phyloP scores from a whole-genome alignment of 1,139 yeast species.

The Yamadazyma mexicana region DNA sequence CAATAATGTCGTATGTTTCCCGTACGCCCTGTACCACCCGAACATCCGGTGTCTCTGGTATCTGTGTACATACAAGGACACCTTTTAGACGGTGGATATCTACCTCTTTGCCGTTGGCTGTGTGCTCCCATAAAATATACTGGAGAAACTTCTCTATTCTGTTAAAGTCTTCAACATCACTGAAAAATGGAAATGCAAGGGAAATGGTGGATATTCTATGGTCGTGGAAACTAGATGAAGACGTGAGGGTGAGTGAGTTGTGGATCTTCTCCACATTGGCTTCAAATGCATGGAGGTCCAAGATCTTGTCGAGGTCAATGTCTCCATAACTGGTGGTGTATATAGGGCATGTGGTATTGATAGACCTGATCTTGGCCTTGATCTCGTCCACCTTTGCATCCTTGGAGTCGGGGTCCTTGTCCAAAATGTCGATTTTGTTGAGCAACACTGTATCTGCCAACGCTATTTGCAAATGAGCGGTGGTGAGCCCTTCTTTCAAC shows the following conservation, averaged over 20 bases:
- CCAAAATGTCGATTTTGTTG: conserved; percentile 67
- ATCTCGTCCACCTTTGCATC: conserved; percentile 24
- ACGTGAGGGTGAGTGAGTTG: conserved; percentile 16
- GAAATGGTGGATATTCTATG: conserved; percentile 64
- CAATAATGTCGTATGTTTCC: conserved; percentile 81
- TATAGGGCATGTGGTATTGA: conserved; percentile 71
- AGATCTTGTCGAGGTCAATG: conserved; percentile 55
- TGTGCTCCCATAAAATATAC: conserved; percentile 65
- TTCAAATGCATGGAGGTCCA: conserved; percentile 83
- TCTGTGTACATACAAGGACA: conserved; percentile 39
- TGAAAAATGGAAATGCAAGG: conserved; percentile 50
- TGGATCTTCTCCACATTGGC: conserved; percentile 35
- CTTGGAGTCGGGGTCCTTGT: conserved; percentile 17
- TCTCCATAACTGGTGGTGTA: conserved; percentile 72
- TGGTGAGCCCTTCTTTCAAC: conserved; percentile 56
- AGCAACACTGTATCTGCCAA: conserved; percentile 79
- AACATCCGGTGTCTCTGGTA: conserved; percentile 29
- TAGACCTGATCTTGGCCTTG: conserved; percentile 44
- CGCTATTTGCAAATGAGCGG: conserved; percentile 89
- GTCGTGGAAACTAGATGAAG: conserved; percentile 35
- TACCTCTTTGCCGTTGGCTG: conserved; percentile 37
- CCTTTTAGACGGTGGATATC: conserved; percentile 90
- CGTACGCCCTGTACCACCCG: conserved; percentile 91
- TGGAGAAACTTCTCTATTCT: conserved; percentile 64
- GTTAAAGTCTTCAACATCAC: conserved; percentile 29